Evolutionary conservation across 768 basidiomycete genomes (phyloP), one percentile per base, ranked within the genome.

Genomic region (Hericium rajendrae): DNA sequence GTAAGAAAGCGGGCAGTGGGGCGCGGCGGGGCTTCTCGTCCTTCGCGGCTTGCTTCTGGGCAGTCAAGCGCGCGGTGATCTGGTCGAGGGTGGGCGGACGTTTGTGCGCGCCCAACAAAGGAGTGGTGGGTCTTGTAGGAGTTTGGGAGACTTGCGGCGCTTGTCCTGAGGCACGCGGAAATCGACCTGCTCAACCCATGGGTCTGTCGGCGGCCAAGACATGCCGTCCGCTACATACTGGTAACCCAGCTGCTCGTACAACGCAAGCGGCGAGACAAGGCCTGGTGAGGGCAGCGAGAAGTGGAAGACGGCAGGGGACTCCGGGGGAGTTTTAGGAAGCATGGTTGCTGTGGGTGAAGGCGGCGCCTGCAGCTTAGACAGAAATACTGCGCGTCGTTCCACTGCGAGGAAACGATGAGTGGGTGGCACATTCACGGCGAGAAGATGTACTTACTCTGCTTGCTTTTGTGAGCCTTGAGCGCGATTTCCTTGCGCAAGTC

Each of bases 401-500:
- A 78, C 86, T 89, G 64, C n/a, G 59, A 39, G 50, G 48, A 41
- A 49, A 16, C 51, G 49, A 18, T 53, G 39, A 58, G 38, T 13
- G 20, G 11, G 32, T 20, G n/a, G 50, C 28, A 39, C n/a, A 32
- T 39, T n/a, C 37, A 48, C 6, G 18, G 26, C 18, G 38, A 26
- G 52, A 24, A 53, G 18, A 51, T 32, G 20, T 26, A 75, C 79
- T 63, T 68, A 91, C 90, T 73, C 71, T 88, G 85, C 73, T 85
- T 88, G 66, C 77, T 80, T 72, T 76, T 81, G 70, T 89, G 87
- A 53, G 77, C 78, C 69, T 84, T 88, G 57, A 86, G 70, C 11
- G 85, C 84, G 52, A 88, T 81, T 70, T 90, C 85, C 71, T 83
- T 88, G 62, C 85, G 82, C 53, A 91, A 76, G 70, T 87, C 80